Evolutionary conservation across 805 yeast genomes (phyloP).

Genomic region (Candida fluviatilis): DNA sequence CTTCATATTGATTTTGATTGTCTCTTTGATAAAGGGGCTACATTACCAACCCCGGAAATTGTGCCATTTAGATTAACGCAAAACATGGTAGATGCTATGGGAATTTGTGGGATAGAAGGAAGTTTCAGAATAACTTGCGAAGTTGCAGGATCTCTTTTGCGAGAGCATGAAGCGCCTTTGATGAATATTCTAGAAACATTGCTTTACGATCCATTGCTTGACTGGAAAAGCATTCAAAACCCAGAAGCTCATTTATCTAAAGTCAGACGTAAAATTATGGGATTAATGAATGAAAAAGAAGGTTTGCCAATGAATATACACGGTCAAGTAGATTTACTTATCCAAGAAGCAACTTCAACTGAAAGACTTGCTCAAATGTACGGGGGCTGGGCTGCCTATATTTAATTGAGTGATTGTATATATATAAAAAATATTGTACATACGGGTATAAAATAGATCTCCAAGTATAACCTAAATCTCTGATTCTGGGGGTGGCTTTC

Average conservation of each 20-base stretch:
- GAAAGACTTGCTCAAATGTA: constrained; percentile 82
- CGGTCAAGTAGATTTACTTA: constrained; percentile 88
- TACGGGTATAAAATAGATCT: constrained; percentile 1
- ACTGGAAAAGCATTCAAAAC: constrained; percentile 52
- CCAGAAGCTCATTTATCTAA: constrained; percentile 70
- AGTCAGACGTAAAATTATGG: constrained; percentile 77
- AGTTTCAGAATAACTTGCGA: constrained; percentile 82
- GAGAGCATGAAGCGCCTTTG: constrained; percentile 76
- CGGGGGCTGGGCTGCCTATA: constrained; percentile 74
- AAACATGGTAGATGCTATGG: constrained; percentile 91
- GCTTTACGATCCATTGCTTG: constrained; percentile 86
- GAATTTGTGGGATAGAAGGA: constrained; percentile 86
- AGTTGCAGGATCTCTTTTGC: constrained; percentile 66
- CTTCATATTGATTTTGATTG: constrained; percentile 97
- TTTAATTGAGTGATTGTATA: constrained; percentile 14
- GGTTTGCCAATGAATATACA: constrained; percentile 84
- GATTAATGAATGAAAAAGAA: constrained; percentile 71
- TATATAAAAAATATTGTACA: background rate
- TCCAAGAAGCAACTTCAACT: constrained; percentile 72
- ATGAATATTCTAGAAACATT: constrained; percentile 92
- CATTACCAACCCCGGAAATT: constrained; percentile 75
- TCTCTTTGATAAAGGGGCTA: constrained; percentile 80
- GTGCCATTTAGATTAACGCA: constrained; percentile 92
- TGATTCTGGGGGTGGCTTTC: background rate
- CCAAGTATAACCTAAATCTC: background rate